Conservation (phyloP, 164 flowering plant genomes). For the Liquidambar formosana region DNA sequence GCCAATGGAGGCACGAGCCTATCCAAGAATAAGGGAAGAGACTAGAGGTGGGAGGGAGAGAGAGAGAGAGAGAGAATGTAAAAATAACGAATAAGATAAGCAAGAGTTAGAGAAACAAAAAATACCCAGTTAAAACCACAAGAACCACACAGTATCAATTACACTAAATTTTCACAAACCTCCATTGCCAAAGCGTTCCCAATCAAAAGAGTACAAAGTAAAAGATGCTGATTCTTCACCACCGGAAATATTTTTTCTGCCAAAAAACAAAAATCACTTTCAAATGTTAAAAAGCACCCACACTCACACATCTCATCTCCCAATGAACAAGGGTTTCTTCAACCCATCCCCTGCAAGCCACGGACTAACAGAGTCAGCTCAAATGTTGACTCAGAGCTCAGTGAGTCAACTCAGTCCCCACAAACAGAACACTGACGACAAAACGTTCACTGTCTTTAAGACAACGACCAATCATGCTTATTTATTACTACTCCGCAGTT, state of each 20-base stretch:
- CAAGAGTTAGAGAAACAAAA: background rate
- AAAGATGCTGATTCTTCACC: slow-evolving; percentile 93
- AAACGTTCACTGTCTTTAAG: too few species aligned
- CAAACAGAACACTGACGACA: too few species aligned
- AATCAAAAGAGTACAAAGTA: slow-evolving; percentile 84
- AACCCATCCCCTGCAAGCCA: too few species aligned
- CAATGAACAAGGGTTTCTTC: too few species aligned
- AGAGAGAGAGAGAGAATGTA: background rate
- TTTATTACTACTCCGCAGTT: too few species aligned
- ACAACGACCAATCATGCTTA: too few species aligned
- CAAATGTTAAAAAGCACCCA: background rate
- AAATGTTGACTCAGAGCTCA: too few species aligned
- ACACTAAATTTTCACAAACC: slow-evolving; percentile 39
- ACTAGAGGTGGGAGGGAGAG: slow-evolving; percentile 35
- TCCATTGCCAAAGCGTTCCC: slow-evolving; percentile 93
- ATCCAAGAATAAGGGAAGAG: slow-evolving; percentile 88
- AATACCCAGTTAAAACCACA: background rate
- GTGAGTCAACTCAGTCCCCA: too few species aligned
- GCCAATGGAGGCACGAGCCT: slow-evolving; percentile 79
- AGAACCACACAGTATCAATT: slow-evolving; percentile 4
- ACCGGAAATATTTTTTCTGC: slow-evolving; percentile 90
- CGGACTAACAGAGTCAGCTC: too few species aligned
- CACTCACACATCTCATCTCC: too few species aligned
- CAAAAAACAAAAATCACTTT: slow-evolving; percentile 16
- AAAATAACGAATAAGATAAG: slow-evolving; percentile 1